A percentile compares a stretch with the other conserved stretches of the same genome.
Conservation (phyloP, 2,329 filamentous ascomycete species). For the Aschersonia sp. region DNA sequence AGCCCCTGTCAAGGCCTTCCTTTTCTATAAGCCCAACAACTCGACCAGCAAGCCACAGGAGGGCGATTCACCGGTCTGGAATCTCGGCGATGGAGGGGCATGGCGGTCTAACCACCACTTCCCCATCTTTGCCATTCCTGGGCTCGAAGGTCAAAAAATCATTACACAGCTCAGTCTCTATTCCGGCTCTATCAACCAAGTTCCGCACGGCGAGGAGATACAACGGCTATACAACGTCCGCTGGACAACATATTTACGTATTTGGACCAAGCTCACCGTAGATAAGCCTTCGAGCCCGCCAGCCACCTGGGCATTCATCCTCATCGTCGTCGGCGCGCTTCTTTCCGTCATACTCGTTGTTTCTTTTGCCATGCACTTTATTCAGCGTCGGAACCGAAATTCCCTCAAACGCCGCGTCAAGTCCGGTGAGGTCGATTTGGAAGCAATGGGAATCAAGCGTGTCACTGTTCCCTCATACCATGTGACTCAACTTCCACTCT, state of each 20-base stretch:
- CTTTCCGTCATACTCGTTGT: constrained; percentile 51
- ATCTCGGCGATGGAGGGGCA: constrained; percentile 49
- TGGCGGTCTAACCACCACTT: constrained; percentile 63
- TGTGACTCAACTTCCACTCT: constrained; percentile 63
- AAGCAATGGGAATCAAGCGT: constrained; percentile 71
- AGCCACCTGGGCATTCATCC: constrained; percentile 67
- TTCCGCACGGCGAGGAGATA: constrained; percentile 44
- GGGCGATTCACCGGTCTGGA: constrained; percentile 52
- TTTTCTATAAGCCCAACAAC: constrained; percentile 47
- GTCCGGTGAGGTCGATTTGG: constrained; percentile 71
- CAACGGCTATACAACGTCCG: constrained; percentile 38
- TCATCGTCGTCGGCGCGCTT: constrained; percentile 58
- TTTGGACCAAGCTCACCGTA: constrained; percentile 41
- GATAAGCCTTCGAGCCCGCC: constrained; percentile 39
- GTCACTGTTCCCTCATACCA: constrained; percentile 61
- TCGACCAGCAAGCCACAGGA: constrained; percentile 48
- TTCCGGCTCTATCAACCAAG: constrained; percentile 55
- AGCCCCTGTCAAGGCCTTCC: constrained; percentile 46
- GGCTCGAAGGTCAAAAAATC: constrained; percentile 48
- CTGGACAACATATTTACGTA: constrained; percentile 42
- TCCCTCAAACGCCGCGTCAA: constrained; percentile 56
- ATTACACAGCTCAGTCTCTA: constrained; percentile 62
- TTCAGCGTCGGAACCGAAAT: constrained; percentile 58
- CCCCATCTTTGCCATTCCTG: constrained; percentile 72
- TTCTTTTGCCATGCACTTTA: constrained; percentile 59